These are phyloP conservation scores for Pseudonectria buxi DNA, from an alignment of 2,329 filamentous ascomycete genomes.

Conservation along the genomic window DNA sequence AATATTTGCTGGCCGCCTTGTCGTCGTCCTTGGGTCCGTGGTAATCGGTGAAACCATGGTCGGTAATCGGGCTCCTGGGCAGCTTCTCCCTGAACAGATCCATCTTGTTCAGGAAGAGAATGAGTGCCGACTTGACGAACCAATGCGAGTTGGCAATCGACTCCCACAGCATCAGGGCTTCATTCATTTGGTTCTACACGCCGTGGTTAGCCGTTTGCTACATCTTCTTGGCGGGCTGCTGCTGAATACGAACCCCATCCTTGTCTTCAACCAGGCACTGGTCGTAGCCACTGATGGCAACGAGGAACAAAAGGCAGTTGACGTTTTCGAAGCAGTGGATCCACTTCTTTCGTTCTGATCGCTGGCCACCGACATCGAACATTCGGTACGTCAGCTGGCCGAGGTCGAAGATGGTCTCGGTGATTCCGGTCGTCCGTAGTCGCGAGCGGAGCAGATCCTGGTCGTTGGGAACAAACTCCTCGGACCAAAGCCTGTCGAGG, in stretches of 20 bases:
- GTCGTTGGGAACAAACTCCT: slow-evolving; percentile 80
- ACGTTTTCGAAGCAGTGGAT: slow-evolving; percentile 96
- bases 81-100: slow-evolving; percentile 78
- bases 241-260: slow-evolving; percentile 64
- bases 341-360: slow-evolving; percentile 95
- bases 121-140: slow-evolving; percentile 76
- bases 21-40: slow-evolving; percentile 63
- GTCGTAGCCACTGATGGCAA: slow-evolving; percentile 93
- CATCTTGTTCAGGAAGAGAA: slow-evolving; percentile 84
- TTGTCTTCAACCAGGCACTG: slow-evolving; percentile 95
- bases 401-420: slow-evolving; percentile 87
- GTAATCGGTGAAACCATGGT: slow-evolving; percentile 73
- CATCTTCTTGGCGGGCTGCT: not conserved
- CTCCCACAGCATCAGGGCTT: slow-evolving; percentile 80
- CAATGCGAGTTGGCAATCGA: slow-evolving; percentile 81
- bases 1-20: slow-evolving; percentile 72
- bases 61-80: slow-evolving; percentile 60
- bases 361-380: slow-evolving; percentile 90
- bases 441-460: slow-evolving; percentile 90
- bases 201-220: slow-evolving; percentile 6
- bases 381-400: slow-evolving; percentile 91
- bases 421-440: slow-evolving; percentile 89
- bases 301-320: slow-evolving; percentile 84
- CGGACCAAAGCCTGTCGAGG: slow-evolving; percentile 66
- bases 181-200: slow-evolving; percentile 79